phyloP scores from a whole-genome alignment of 176 grass and related monocot species.

The sorghum (Sorghum bicolor) region Sorghum_bicolor_NCBIv3 NC_012870.2:15651001-15651500 shows the following conservation, averaged over 20 bases:
- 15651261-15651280: not conserved
- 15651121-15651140: not conserved
- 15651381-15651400: too few relatives aligned
- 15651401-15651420: not conserved
- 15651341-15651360: not conserved
- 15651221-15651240: not conserved
- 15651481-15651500: not conserved
- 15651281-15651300: not conserved
- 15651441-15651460: not conserved
- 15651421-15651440: not conserved
- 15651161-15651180: not conserved
- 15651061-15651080: too few relatives aligned
- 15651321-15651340: not conserved
- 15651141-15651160: slow-evolving; percentile 6
- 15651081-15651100: not conserved
- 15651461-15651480: not conserved
- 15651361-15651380: not conserved
- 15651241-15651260: not conserved
- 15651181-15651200: not conserved
- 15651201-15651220: not conserved
- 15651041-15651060: not conserved
- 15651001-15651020: not conserved
- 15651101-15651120: not conserved
- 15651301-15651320: not conserved
- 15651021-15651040: not conserved